phyloP scores from a whole-genome alignment of 2,329 filamentous ascomycete genomes.

The Sphaerostilbella broomeana region DNA sequence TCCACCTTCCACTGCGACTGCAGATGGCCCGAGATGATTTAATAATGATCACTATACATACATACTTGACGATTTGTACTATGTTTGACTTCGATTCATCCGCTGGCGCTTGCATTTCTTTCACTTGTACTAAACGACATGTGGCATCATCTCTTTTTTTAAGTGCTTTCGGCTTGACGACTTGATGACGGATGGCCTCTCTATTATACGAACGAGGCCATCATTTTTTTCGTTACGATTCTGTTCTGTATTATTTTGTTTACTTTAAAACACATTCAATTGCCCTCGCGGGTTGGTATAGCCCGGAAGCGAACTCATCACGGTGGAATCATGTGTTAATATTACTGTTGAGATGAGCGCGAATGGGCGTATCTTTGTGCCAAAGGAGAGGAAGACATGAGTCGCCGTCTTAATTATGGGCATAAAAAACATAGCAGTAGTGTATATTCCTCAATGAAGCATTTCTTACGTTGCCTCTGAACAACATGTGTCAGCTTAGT shows the following conservation, averaged over 20 bases:
- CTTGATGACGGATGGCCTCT: constrained; percentile 10
- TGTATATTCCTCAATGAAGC: too few relatives aligned
- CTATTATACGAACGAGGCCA: constrained; percentile 4
- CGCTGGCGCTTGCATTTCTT: constrained; percentile 25
- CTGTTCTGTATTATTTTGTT: constrained; percentile 6
- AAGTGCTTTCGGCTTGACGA: constrained; percentile 15
- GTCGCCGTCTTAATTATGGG: too few relatives aligned
- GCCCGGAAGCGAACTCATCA: too few relatives aligned
- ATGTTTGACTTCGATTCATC: constrained; percentile 21
- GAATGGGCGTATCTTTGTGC: too few relatives aligned
- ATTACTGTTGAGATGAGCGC: too few relatives aligned
- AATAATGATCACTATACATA: constrained; percentile 15
- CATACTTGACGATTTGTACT: constrained; percentile 12
- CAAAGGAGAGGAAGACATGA: too few relatives aligned
- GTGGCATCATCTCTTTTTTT: constrained; percentile 13
- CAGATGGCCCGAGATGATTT: constrained; percentile 40
- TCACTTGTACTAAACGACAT: constrained; percentile 18
- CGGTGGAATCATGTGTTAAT: too few relatives aligned
- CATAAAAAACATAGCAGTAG: too few relatives aligned
- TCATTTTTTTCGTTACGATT: constrained; percentile 5
- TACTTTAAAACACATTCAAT: constrained; percentile 10
- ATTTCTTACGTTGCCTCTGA: too few relatives aligned
- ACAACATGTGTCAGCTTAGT: too few relatives aligned
- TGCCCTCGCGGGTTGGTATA: neutral
- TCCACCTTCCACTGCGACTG: constrained; percentile 33